Conservation (phyloP, 257 asterid genomes). For the Forsythia suspensa region DNA sequence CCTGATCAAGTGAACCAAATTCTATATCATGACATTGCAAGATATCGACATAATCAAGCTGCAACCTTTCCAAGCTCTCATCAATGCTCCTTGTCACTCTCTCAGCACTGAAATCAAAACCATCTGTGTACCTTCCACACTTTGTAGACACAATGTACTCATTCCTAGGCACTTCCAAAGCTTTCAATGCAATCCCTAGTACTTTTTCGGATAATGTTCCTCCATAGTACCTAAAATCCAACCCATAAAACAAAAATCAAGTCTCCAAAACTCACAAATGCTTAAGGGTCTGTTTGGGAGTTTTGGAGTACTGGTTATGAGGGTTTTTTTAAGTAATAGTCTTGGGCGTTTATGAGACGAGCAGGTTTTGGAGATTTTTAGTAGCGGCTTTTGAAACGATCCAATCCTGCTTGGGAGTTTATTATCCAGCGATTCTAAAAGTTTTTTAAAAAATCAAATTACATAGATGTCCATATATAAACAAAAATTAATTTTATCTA, state of each 20-base stretch:
- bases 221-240: constrained; percentile 72
- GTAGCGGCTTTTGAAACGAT: no score
- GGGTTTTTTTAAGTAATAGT: no score
- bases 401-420: no score
- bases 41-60: constrained; percentile 96
- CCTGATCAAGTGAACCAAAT: constrained; percentile 95
- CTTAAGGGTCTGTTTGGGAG: no score
- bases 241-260: constrained; percentile 5
- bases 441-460: no score
- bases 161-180: constrained; percentile 77
- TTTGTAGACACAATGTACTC: constrained; percentile 89
- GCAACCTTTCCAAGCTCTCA: constrained; percentile 94
- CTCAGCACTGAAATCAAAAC: constrained; percentile 96
- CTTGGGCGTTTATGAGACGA: no score
- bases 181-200: constrained; percentile 84
- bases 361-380: no score
- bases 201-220: constrained; percentile 82
- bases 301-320: no score
- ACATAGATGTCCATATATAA: no score
- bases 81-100: constrained; percentile 88
- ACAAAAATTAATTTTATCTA: no score
- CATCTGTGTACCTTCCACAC: constrained; percentile 90
- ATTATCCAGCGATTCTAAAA: no score
- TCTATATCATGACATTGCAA: constrained; percentile 95
- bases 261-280: neutral